Conservation (phyloP, 768 basidiomycete genomes). For the Chlorophyllum brunneum region DNA sequence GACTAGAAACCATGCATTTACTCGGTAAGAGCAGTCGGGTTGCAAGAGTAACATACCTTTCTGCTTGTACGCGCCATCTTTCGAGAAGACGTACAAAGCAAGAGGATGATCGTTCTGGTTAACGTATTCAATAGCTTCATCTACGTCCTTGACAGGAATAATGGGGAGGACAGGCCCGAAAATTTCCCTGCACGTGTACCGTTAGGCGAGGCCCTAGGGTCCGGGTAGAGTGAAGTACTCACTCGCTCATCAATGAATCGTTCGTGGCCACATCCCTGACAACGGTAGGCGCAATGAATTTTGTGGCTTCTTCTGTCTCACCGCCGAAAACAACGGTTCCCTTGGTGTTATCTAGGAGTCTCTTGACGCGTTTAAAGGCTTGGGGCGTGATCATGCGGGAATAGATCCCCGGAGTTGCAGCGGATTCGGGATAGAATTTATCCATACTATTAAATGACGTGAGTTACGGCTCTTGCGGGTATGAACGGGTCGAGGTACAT, state of each 20-base stretch:
- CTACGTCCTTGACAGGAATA: slow-evolving; percentile 63
- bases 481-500: slow-evolving; percentile 14
- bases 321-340: slow-evolving; percentile 69
- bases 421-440: slow-evolving; percentile 52
- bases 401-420: slow-evolving; percentile 40
- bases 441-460: slow-evolving; percentile 34
- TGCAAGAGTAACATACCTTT: slow-evolving; percentile 41
- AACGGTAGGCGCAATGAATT: slow-evolving; percentile 71
- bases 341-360: slow-evolving; percentile 59
- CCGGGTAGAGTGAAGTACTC: slow-evolving; percentile 23
- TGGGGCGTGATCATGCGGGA: slow-evolving; percentile 47
- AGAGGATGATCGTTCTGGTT: slow-evolving; percentile 69
- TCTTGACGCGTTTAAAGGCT: slow-evolving; percentile 51
- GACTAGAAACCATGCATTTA: slow-evolving; percentile 35
- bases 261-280: slow-evolving; percentile 56
- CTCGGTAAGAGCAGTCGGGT: neutral
- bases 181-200: slow-evolving; percentile 52
- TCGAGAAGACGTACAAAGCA: slow-evolving; percentile 73
- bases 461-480: neutral
- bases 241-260: slow-evolving; percentile 80
- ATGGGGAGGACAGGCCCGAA: slow-evolving; percentile 83
- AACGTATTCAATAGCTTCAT: slow-evolving; percentile 69
- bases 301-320: slow-evolving; percentile 46
- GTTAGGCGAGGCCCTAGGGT: neutral
- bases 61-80: slow-evolving; percentile 51